Evolutionary conservation across 768 basidiomycete genomes (phyloP).

Genomic region (Pleurotus platypus): DNA sequence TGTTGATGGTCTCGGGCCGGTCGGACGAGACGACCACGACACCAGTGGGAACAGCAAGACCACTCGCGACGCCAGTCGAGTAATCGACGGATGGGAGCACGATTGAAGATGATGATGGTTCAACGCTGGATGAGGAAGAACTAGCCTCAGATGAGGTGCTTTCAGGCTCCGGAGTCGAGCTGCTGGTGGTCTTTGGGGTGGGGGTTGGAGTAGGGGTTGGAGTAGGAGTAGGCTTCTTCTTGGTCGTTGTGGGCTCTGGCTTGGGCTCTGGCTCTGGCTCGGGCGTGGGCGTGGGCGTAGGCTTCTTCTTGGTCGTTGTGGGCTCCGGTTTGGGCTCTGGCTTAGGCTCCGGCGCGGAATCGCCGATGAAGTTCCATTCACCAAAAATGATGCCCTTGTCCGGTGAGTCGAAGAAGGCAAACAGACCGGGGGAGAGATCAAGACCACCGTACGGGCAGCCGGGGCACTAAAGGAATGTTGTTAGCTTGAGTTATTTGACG

Average conservation of each 20-base stretch:
- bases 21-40: slow-evolving; percentile 14
- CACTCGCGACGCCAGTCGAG: slow-evolving; percentile 23
- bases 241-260: slow-evolving; percentile 16
- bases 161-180: background rate
- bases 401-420: slow-evolving; percentile 51
- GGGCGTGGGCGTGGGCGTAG: background rate
- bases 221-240: slow-evolving; percentile 9
- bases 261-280: slow-evolving; percentile 11
- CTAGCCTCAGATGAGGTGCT: background rate
- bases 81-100: slow-evolving; percentile 18
- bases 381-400: slow-evolving; percentile 56
- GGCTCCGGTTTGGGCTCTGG: slow-evolving; percentile 6
- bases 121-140: slow-evolving; percentile 4
- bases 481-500: slow-evolving; percentile 1
- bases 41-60: slow-evolving; percentile 29
- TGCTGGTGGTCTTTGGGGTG: slow-evolving; percentile 11
- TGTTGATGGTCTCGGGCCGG: slow-evolving; percentile 28
- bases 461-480: slow-evolving; percentile 43
- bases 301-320: slow-evolving; percentile 17
- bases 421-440: slow-evolving; percentile 67
- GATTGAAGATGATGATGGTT: slow-evolving; percentile 12
- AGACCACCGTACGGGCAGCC: slow-evolving; percentile 63
- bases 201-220: slow-evolving; percentile 20
- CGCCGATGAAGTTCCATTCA: slow-evolving; percentile 48
- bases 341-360: slow-evolving; percentile 11